Base-by-base conservation (phyloP, 768 basidiomycete species). In the Rhizopogon rudus region DNA sequence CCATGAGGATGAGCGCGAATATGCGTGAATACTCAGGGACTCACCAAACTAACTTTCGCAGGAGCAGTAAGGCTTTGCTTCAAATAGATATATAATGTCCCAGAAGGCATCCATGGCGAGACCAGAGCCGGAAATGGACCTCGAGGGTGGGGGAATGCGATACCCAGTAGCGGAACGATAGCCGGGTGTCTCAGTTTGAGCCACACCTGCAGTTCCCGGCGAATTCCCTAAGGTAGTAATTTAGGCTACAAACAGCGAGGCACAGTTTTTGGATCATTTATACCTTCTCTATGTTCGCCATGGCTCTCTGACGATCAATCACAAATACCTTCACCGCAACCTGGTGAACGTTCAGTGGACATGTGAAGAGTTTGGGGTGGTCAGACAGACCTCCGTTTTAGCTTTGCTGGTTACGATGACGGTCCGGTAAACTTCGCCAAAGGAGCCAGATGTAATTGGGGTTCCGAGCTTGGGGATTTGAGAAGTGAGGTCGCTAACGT, bases 171-270 rank as follows among this genome's bases (percentile, higher is more conserved):
- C 6, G 58, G 58, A 1, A 66, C 40, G 16, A 66, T 53, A 51
- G 64, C 63, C 17, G 40, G 35, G 52, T 66, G 61, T 13, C 35
- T 12, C n/a, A 66, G 52, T 35, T 43, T 17, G 25, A 50, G 52
- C 65, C 65, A 66, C 20, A 63, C 61, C 25, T 52, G 45, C 16
- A 66, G 51, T 51, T 65, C 63, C 10, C 60, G 58, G 10, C 54
- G 54, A 12, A 63, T 43, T 35, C 54, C 16, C 63, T 65, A 39
- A 31, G 1, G 2, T 6, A 31, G 6, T 31, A 31, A 31, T 7
- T 25, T 25, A 31, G 31, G 31, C 31, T 9, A 6, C 31, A 31
- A 31, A 31, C 31, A 3, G 22, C 22, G 6, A 31, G 9, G 6
- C 4, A 9, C 31, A 31, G 7, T 7, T 6, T 31, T 31, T 9